Conservation (phyloP, 805 yeast genomes). For the Metschnikowia cerradonensis region DNA sequence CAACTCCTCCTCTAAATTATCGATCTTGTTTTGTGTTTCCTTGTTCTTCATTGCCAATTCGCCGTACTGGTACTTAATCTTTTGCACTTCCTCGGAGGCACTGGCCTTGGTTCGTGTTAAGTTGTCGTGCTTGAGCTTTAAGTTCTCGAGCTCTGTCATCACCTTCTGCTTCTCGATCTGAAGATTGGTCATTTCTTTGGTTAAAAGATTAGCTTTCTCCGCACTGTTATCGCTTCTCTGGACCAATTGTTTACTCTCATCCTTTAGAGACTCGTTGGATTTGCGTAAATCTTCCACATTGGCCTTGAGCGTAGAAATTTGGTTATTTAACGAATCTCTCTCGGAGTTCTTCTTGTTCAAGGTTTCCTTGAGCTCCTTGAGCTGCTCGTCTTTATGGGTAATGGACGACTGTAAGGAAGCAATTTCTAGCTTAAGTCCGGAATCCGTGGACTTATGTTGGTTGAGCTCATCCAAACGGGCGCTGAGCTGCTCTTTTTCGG, state of each 20-base stretch:
- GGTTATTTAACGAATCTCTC: constrained; percentile 36
- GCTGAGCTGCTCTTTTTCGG: constrained; percentile 39
- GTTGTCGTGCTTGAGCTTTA: constrained; percentile 34
- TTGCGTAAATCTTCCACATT: constrained; percentile 38
- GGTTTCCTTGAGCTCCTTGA: constrained; percentile 34
- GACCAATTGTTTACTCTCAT: constrained; percentile 38
- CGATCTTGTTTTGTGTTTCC: constrained; percentile 59
- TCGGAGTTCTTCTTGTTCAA: constrained; percentile 32
- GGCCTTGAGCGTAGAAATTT: constrained; percentile 37
- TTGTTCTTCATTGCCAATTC: constrained; percentile 63
- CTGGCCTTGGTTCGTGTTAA: constrained; percentile 30
- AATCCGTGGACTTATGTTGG: constrained; percentile 34
- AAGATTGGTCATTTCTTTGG: constrained; percentile 36
- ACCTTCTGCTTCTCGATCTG: constrained; percentile 42
- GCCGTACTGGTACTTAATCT: constrained; percentile 63
- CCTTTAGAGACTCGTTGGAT: constrained; percentile 30
- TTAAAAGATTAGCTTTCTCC: constrained; percentile 28
- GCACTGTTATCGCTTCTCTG: constrained; percentile 40
- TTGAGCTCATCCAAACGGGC: constrained; percentile 27
- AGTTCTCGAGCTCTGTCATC: constrained; percentile 35
- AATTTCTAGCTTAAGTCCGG: constrained; percentile 46
- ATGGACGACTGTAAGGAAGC: constrained; percentile 44
- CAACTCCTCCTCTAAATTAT: constrained; percentile 77
- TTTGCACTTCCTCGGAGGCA: constrained; percentile 38
- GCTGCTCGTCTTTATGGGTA: constrained; percentile 41